Evolutionary conservation across 176 grass and related monocot species (phyloP).

Genomic region (Oryza coarctata): DNA sequence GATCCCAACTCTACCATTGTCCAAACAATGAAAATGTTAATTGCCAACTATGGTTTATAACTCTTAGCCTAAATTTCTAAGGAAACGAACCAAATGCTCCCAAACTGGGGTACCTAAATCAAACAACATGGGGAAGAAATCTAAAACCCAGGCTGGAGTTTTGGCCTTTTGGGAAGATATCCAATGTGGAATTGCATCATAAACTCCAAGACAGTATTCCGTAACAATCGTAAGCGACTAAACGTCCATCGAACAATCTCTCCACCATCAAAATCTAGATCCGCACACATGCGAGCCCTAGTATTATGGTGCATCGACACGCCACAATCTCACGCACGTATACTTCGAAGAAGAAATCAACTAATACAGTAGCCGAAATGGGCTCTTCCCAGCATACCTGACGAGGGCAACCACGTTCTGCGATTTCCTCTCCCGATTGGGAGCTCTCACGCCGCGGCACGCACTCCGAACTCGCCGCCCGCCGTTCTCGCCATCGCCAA

Average conservation of each 20-base stretch:
- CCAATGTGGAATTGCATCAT: constrained; percentile 23
- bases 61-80: constrained; percentile 1
- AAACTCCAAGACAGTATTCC: not conserved
- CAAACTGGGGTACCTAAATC: not conserved
- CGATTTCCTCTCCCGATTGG: constrained; percentile 67
- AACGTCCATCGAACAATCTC: not conserved
- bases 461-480: constrained; percentile 19
- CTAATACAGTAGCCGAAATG: constrained; percentile 8
- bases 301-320: not conserved
- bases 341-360: not conserved
- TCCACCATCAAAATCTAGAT: constrained; percentile 1
- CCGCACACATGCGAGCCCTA: constrained; percentile 22
- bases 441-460: not conserved
- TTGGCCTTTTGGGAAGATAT: not conserved
- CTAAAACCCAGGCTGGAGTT: not conserved
- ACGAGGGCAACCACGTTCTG: constrained; percentile 83
- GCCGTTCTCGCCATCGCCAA: constrained; percentile 29
- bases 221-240: not conserved
- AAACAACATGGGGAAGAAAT: not conserved
- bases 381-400: constrained; percentile 43
- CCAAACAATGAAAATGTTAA: not conserved
- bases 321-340: not conserved
- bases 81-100: not conserved
- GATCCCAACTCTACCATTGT: not conserved
- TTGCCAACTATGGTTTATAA: not conserved